Evolutionary conservation across 768 basidiomycete genomes (phyloP).

Genomic region (Gymnopilus junonius): DNA sequence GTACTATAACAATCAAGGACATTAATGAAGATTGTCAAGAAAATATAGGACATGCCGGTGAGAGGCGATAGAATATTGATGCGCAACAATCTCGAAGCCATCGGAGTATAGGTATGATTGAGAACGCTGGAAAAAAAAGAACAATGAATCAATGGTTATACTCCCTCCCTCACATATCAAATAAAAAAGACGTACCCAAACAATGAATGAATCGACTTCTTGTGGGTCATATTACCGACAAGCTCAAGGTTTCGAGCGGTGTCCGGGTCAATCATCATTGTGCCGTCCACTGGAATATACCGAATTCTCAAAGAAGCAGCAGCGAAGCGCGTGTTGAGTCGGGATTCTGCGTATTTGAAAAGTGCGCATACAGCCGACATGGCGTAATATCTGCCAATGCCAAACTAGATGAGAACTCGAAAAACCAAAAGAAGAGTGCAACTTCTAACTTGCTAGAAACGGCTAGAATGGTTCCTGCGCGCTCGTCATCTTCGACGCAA

Average conservation of each 20-base stretch:
- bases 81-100: conserved; percentile 83
- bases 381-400: conserved; percentile 73
- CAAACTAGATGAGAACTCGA: neutral
- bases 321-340: conserved; percentile 73
- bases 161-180: neutral
- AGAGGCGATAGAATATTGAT: conserved; percentile 84
- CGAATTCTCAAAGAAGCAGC: conserved; percentile 71
- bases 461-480: conserved; percentile 78
- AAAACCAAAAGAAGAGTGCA: conserved; percentile 5
- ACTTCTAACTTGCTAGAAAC: conserved; percentile 74
- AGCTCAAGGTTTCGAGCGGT: conserved; percentile 90
- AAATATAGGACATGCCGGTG: conserved; percentile 52
- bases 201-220: conserved; percentile 74
- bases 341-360: conserved; percentile 81
- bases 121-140: conserved; percentile 50
- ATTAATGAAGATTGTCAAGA: conserved; percentile 4
- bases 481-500: conserved; percentile 80
- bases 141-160: neutral
- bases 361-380: conserved; percentile 85
- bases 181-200: conserved; percentile 64
- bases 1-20: conserved; percentile 38
- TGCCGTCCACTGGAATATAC: conserved; percentile 84
- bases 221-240: conserved; percentile 71
- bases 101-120: conserved; percentile 87
- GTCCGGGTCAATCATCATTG: conserved; percentile 93